Percentiles rank a stretch among this genome's conserved stretches.
Conservation (phyloP, 225 moss, liverwort and hornwort species). For the Asterella californica region DNA sequence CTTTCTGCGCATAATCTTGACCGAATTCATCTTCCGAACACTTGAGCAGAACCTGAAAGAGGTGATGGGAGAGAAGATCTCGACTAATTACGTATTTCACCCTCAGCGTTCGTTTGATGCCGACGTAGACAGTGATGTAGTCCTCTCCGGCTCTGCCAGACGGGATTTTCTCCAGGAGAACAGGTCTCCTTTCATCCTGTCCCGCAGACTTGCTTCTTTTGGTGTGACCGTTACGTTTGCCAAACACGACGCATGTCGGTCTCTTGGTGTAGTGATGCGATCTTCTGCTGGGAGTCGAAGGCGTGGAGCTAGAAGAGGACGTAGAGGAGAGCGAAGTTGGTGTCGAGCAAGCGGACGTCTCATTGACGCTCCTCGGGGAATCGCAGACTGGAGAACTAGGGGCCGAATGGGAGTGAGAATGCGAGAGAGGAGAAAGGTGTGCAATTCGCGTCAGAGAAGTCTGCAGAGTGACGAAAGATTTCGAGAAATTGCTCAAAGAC, state of each 20-base stretch:
- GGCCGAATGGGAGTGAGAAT: not conserved
- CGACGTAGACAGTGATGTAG: constrained; percentile 38
- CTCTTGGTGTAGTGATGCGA: constrained; percentile 1
- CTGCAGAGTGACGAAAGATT: constrained; percentile 1
- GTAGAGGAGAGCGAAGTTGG: not conserved
- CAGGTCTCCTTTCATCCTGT: constrained; percentile 11
- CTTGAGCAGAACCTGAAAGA: constrained; percentile 43
- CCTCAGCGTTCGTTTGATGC: constrained; percentile 29
- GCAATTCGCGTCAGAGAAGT: constrained; percentile 5
- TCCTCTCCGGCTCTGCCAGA: constrained; percentile 15
- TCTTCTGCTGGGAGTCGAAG: not conserved
- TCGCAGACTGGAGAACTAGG: not conserved
- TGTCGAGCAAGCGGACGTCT: not conserved
- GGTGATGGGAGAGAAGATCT: constrained; percentile 36
- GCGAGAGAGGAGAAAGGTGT: constrained; percentile 1
- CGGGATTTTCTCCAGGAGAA: constrained; percentile 39
- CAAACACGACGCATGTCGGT: constrained; percentile 13
- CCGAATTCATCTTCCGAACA: constrained; percentile 48
- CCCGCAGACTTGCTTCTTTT: constrained; percentile 2
- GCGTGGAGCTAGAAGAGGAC: not conserved
- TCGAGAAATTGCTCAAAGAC: constrained; percentile 11
- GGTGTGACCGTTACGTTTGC: not conserved
- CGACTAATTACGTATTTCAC: constrained; percentile 32
- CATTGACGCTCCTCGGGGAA: not conserved
- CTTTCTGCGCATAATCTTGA: constrained; percentile 28